Evolutionary conservation across 371 early-diverging fungal genomes (phyloP), one percentile per base, ranked within the genome.

Genomic region (Haplosporangium sp.): DNA sequence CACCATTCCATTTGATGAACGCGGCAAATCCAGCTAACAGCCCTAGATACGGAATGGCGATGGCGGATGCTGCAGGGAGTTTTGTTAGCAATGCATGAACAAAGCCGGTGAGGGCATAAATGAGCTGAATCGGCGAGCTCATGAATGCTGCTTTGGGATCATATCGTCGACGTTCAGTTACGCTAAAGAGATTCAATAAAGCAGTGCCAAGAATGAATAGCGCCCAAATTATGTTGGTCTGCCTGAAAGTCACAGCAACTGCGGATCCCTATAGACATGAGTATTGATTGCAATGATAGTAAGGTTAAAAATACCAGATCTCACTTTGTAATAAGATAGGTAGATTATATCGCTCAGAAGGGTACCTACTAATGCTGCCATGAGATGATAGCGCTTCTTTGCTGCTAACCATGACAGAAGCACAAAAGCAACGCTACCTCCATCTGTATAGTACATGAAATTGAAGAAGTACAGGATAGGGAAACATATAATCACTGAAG

Each of bases 201-300:
- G 86, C 58, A 0, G 86, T 65, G 20, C 88, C 88, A 60, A 87
- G 83, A 38, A 88, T 88, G 61, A 94, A 90, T 20, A 84, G 76
- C 3, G 90, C 72, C 97, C 97, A 98, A 0, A 96, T 84, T 17
- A 93, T 88, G 78, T 98, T 98, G n/a, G 97, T 97, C 81, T 98
- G 98, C 4, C 98, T 87, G 75, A 96, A 92, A 37, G 89, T 85
- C 38, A 96, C 68, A 17, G 96, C 87, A 0, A 91, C 53, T 1
- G 88, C 70, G 4, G 91, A 86, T 10, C 74, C 65, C 94, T 92
- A 64, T 8, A 7, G 7, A 2, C 27, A 8, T 34, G 3, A 65
- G 9, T 37, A 39, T 52, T 37, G n/a, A 65, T 38, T 20, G 4
- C 40, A n/a, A 45, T 27, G 53, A 53, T 7, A 52, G 37, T 53